A percentile compares a stretch with the other conserved stretches of the same genome.
These are phyloP conservation scores for Daucus carota DNA, from an alignment of 129 eudicot species.

Conservation along the genomic window DNA sequence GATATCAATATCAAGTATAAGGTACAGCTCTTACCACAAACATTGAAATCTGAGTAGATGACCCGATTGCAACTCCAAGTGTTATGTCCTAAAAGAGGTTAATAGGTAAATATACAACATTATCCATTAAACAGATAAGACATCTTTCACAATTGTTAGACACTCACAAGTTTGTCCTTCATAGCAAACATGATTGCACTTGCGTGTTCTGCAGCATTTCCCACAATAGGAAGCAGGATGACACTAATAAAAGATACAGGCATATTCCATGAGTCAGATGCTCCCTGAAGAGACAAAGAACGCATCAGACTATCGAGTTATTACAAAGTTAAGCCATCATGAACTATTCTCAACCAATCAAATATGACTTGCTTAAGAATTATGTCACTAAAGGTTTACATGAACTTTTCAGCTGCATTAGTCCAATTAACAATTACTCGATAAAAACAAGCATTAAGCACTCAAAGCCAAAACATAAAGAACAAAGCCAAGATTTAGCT, in stretches of 20 bases:
- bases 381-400: too few relatives aligned
- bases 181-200: constrained; percentile 97
- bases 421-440: neutral
- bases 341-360: neutral
- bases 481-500: too few relatives aligned
- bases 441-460: too few relatives aligned
- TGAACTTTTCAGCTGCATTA: neutral
- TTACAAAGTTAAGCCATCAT: constrained; percentile 1
- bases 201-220: constrained; percentile 97
- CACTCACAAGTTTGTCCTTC: constrained; percentile 88
- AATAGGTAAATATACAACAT: constrained; percentile 2
- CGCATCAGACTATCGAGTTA: neutral
- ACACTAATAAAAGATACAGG: constrained; percentile 92
- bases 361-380: too few relatives aligned
- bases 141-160: neutral
- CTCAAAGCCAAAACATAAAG: too few relatives aligned
- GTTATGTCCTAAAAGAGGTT: constrained; percentile 67
- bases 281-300: constrained; percentile 59
- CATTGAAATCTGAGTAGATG: constrained; percentile 97
- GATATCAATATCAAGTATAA: neutral
- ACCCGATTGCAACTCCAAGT: constrained; percentile 97
- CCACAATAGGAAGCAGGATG: constrained; percentile 87
- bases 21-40: constrained; percentile 66
- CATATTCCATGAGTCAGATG: constrained; percentile 82
- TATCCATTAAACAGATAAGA: neutral